Evolutionary conservation across 139 green algal genomes (phyloP).

Genomic region (Chlorella sp.): DNA sequence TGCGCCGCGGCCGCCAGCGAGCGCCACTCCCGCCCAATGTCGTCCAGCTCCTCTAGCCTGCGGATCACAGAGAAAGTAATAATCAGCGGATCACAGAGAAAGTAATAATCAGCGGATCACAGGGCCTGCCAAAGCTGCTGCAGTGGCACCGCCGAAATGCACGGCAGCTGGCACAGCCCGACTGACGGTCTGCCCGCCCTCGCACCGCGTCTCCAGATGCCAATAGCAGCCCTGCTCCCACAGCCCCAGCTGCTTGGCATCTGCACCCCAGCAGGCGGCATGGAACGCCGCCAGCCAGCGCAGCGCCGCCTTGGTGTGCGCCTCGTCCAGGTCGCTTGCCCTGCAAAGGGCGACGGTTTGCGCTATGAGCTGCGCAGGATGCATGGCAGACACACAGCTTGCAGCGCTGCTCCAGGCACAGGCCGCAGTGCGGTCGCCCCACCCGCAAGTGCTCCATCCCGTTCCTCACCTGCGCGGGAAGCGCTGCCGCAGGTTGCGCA

Average conservation of each 20-base stretch:
- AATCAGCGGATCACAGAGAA: too few relatives aligned
- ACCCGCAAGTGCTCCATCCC: too few relatives aligned
- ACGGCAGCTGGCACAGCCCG: too few relatives aligned
- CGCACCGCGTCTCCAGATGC: slow-evolving; percentile 60
- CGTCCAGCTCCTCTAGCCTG: slow-evolving; percentile 54
- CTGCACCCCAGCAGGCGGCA: slow-evolving; percentile 45
- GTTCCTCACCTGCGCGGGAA: slow-evolving; percentile 3
- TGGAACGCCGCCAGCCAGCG: slow-evolving; percentile 59
- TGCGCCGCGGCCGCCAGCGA: slow-evolving; percentile 42
- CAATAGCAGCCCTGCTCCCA: slow-evolving; percentile 53
- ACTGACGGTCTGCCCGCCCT: too few relatives aligned
- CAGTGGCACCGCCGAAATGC: too few relatives aligned
- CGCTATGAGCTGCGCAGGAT: too few relatives aligned
- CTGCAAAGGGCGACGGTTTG: neutral
- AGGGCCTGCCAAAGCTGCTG: too few relatives aligned
- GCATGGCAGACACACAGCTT: too few relatives aligned
- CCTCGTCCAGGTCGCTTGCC: slow-evolving; percentile 29
- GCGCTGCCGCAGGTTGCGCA: slow-evolving; percentile 28
- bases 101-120: too few relatives aligned
- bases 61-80: too few relatives aligned
- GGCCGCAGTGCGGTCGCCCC: too few relatives aligned
- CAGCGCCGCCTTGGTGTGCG: slow-evolving; percentile 40
- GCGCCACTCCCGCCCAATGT: slow-evolving; percentile 49
- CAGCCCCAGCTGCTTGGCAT: slow-evolving; percentile 17
- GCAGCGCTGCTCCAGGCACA: neutral